phyloP scores from a whole-genome alignment of 2,329 filamentous ascomycete genomes.

The Hypomyces rosellus region DNA sequence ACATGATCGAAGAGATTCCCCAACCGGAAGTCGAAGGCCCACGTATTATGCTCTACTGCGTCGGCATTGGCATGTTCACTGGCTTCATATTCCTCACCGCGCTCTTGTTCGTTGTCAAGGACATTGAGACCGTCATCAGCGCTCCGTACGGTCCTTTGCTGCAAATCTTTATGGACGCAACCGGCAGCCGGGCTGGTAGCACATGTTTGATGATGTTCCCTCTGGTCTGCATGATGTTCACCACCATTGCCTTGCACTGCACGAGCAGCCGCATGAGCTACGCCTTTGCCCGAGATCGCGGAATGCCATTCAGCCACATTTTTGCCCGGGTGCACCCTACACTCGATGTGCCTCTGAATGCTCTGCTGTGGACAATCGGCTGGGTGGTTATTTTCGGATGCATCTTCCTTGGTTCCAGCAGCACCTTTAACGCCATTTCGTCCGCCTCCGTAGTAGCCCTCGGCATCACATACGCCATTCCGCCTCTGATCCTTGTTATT shows the following conservation, averaged over 20 bases:
- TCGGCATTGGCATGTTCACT: slow-evolving; percentile 56
- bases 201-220: slow-evolving; percentile 62
- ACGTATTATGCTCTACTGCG: slow-evolving; percentile 60
- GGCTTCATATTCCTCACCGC: slow-evolving; percentile 58
- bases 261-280: slow-evolving; percentile 62
- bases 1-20: slow-evolving; percentile 55
- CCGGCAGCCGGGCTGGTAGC: slow-evolving; percentile 54
- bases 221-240: slow-evolving; percentile 58
- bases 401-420: slow-evolving; percentile 60
- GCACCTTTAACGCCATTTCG: slow-evolving; percentile 67
- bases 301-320: slow-evolving; percentile 56
- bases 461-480: slow-evolving; percentile 69
- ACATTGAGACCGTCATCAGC: slow-evolving; percentile 50
- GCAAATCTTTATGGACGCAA: slow-evolving; percentile 60
- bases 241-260: slow-evolving; percentile 58
- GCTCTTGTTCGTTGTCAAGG: slow-evolving; percentile 57
- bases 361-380: slow-evolving; percentile 53
- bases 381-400: slow-evolving; percentile 63
- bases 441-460: slow-evolving; percentile 68
- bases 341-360: slow-evolving; percentile 61
- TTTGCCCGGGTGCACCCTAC: slow-evolving; percentile 56
- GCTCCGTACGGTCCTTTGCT: slow-evolving; percentile 53
- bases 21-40: slow-evolving; percentile 52
- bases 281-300: slow-evolving; percentile 59
- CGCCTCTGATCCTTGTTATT: slow-evolving; percentile 61